Conservation (phyloP, 108 stramenopile species). For the Schizochytrium sp. region DNA sequence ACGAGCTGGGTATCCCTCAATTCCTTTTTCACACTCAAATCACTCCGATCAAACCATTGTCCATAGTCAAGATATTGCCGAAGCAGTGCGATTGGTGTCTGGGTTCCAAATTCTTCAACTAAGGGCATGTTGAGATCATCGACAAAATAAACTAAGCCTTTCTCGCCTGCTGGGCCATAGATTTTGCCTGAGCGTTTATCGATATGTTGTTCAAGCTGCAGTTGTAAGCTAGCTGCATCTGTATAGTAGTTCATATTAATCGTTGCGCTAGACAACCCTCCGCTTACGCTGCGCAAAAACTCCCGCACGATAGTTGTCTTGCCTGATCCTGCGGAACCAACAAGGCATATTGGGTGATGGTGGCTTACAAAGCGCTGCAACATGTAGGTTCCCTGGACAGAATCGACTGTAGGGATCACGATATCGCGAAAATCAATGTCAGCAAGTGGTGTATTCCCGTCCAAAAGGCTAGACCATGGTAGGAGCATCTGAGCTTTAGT, state of each 20-base stretch:
- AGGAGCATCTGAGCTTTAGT: not conserved
- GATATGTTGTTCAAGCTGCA: slow-evolving; percentile 70
- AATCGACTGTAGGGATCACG: slow-evolving; percentile 68
- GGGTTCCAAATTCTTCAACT: slow-evolving; percentile 74
- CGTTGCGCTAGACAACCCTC: slow-evolving; percentile 28
- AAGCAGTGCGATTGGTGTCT: slow-evolving; percentile 70
- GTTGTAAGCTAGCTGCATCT: slow-evolving; percentile 67
- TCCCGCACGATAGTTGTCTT: slow-evolving; percentile 70
- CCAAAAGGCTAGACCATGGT: not conserved
- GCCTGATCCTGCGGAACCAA: slow-evolving; percentile 72
- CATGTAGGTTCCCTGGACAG: slow-evolving; percentile 63
- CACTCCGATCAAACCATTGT: slow-evolving; percentile 69
- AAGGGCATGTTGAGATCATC: slow-evolving; percentile 72
- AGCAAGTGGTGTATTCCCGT: not conserved
- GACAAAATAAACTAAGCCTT: slow-evolving; percentile 67
- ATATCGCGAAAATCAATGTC: slow-evolving; percentile 57
- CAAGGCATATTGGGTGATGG: slow-evolving; percentile 66
- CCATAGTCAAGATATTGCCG: slow-evolving; percentile 69
- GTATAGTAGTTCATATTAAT: slow-evolving; percentile 77
- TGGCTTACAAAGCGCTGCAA: slow-evolving; percentile 35
- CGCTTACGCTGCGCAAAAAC: slow-evolving; percentile 61
- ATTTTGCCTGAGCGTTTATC: slow-evolving; percentile 72
- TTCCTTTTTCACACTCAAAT: slow-evolving; percentile 66
- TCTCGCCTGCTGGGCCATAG: slow-evolving; percentile 69
- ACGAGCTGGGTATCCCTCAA: slow-evolving; percentile 68